Evolutionary conservation across 78 protist species (phyloP).

Genomic region (Cavenderia fasciculata): DNA sequence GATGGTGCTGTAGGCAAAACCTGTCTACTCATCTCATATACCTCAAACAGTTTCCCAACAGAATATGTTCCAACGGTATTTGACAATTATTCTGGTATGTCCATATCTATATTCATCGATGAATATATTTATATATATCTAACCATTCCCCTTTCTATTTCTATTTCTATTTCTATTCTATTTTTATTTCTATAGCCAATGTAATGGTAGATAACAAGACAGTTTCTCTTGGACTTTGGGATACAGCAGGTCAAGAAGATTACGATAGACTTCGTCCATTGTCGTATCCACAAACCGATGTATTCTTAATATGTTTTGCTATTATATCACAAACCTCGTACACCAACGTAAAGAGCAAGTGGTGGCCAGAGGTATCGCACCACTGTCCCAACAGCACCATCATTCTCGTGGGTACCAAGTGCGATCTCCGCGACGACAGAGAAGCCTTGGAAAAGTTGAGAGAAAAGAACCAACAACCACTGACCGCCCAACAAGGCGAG

Average conservation of each 20-base stretch:
- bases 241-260: conserved; percentile 93
- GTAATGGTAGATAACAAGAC: conserved; percentile 79
- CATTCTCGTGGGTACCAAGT: conserved; percentile 94
- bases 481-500: conserved; percentile 77
- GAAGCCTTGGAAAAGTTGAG: conserved; percentile 68
- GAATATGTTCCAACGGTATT: conserved; percentile 89
- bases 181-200: conserved; percentile 32
- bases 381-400: conserved; percentile 90
- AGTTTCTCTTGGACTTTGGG: conserved; percentile 95
- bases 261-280: conserved; percentile 94
- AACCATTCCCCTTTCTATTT: too few relatives aligned
- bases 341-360: conserved; percentile 89
- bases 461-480: conserved; percentile 76
- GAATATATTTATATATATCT: too few relatives aligned
- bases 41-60: conserved; percentile 88
- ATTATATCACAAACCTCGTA: conserved; percentile 87
- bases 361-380: conserved; percentile 93
- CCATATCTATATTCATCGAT: neutral
- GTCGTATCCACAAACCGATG: conserved; percentile 88
- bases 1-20: conserved; percentile 88
- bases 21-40: conserved; percentile 84
- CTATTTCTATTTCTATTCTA: neutral
- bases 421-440: conserved; percentile 90
- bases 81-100: conserved; percentile 78
- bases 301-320: conserved; percentile 86